These are phyloP conservation scores for Jackrogersella minutella DNA, from an alignment of 495 filamentous ascomycete genomes.

Conservation along the genomic window DNA sequence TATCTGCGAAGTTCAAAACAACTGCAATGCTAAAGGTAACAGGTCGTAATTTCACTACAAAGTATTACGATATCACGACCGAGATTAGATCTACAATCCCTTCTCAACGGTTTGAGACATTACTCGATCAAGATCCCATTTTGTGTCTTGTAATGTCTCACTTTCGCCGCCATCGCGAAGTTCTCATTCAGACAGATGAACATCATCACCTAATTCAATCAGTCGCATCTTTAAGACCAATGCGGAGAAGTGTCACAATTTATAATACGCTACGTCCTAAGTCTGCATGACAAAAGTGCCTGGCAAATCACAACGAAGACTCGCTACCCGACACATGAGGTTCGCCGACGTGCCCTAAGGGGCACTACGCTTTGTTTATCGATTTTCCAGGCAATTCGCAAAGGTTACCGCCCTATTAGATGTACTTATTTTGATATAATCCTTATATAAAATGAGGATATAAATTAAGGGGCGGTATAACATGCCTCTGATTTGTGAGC, in stretches of 20 bases:
- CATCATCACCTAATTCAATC: neutral
- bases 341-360: too few relatives aligned
- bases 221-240: neutral
- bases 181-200: neutral
- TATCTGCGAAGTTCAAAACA: neutral
- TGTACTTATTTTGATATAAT: too few relatives aligned
- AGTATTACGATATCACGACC: neutral
- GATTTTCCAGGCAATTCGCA: too few relatives aligned
- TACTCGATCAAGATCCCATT: neutral
- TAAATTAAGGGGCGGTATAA: too few relatives aligned
- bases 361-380: too few relatives aligned
- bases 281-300: neutral
- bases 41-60: neutral
- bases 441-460: too few relatives aligned
- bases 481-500: too few relatives aligned
- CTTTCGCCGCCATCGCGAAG: neutral
- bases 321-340: too few relatives aligned
- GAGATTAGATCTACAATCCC: neutral
- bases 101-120: neutral
- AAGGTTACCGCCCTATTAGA: too few relatives aligned
- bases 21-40: neutral
- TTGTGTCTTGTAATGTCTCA: slow-evolving; percentile 1
- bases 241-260: neutral
- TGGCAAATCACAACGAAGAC: neutral
- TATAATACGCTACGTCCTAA: neutral